Evolutionary conservation across 306 rosid genomes (phyloP), one percentile per base, ranked within the genome.

Genomic region (Casuarina cunninghamiana): DNA sequence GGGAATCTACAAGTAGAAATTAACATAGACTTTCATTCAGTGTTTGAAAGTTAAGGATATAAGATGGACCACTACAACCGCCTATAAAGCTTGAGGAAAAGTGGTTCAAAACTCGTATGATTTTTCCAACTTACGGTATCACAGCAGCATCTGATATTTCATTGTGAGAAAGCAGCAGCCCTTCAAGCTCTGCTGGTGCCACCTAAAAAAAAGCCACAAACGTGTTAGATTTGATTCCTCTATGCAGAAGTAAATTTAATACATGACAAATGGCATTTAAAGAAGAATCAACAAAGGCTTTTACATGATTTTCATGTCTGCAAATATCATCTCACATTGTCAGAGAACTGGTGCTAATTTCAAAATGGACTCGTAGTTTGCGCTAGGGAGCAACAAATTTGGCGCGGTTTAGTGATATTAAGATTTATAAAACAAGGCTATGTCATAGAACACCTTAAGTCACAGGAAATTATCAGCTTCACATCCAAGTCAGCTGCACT

Each of bases 111-210:
- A 0, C 6, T 15, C 5, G 5, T 63, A 63, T 43, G 45, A 39
- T 37, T 63, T 3, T 26, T 3, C 19, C 10, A 12, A 86, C 97
- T 89, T 82, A 95, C 98, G 97, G 97, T 78, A 95, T 91, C 82
- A 95, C 98, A 74, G 92, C 98, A 7, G 98, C 97, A 75, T 95
- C 98, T 65, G 88, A 78, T 82, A 95, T 88, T 77, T 89, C 97
- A 57, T 95, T 91, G 83, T 95, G 97, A 84, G 97, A 92, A 81
- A 95, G 86, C 38, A 95, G 93, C 76, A 92, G 86, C 57, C 93
- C 97, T 86, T 95, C 98, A 53, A 95, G 95, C 82, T 92, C 98
- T 53, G 98, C 97, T 54, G 98, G 98, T 9, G 98, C 98, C 80
- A 95, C 97, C 97, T 92, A 83, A 55, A 6, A 35, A 75, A 79